These are phyloP conservation scores for Aureoboletus auriporus DNA, from an alignment of 768 basidiomycete species.

Conservation along the genomic window DNA sequence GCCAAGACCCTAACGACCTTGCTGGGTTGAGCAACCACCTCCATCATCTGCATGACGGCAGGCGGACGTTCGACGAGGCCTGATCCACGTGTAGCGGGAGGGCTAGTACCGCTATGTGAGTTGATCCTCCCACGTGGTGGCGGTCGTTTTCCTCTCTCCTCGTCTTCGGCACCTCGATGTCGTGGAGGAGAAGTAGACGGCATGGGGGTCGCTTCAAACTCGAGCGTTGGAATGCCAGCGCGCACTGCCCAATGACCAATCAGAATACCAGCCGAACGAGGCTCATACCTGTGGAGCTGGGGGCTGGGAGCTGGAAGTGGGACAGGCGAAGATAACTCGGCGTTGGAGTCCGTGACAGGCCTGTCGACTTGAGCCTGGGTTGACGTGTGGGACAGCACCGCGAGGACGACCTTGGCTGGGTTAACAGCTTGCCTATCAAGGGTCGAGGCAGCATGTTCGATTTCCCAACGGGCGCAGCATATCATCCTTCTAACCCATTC, in stretches of 20 bases:
- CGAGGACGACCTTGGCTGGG: conserved; percentile 56
- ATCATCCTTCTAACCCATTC: conserved; percentile 86
- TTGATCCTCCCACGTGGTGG: conserved; percentile 27
- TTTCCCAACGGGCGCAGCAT: conserved; percentile 78
- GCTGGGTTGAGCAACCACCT: conserved; percentile 66
- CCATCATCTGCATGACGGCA: conserved; percentile 81
- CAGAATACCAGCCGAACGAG: conserved; percentile 58
- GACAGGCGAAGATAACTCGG: conserved; percentile 45
- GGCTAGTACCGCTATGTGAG: conserved; percentile 17
- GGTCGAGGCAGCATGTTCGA: conserved; percentile 45
- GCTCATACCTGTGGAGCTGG: conserved; percentile 56
- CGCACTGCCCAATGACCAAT: conserved; percentile 65
- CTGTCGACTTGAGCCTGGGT: conserved; percentile 26
- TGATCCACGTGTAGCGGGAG: conserved; percentile 21
- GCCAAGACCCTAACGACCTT: conserved; percentile 77
- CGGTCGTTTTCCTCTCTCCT: conserved; percentile 31
- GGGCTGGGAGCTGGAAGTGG: conserved; percentile 60
- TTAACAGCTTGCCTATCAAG: conserved; percentile 16
- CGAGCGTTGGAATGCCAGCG: conserved; percentile 54
- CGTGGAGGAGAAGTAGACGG: conserved; percentile 15
- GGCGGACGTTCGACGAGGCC: conserved; percentile 74
- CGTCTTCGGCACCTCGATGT: conserved; percentile 25
- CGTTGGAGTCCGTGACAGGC: conserved; percentile 10
- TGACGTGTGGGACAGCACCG: conserved; percentile 41
- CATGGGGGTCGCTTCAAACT: conserved; percentile 38